These are phyloP conservation scores for Phoma sp. DNA, from an alignment of 2,329 filamentous ascomycete genomes.

Conservation along the genomic window DNA sequence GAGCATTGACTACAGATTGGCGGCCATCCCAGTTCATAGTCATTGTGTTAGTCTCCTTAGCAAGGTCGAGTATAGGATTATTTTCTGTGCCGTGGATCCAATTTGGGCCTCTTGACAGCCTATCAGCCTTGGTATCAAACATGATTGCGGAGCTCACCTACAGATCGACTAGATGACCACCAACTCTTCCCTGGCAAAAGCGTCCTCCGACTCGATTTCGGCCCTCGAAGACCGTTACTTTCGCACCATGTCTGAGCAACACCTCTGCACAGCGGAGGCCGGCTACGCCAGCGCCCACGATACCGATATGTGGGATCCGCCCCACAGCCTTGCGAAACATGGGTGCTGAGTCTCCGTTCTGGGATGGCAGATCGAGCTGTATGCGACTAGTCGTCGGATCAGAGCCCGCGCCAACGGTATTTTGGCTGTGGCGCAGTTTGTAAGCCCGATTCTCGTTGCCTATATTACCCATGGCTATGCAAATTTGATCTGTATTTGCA, in stretches of 20 bases:
- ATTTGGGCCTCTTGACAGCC: constrained; percentile 68
- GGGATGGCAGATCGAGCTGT: constrained; percentile 42
- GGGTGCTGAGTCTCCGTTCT: constrained; percentile 26
- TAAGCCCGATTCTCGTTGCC: constrained; percentile 38
- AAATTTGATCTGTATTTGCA: not conserved
- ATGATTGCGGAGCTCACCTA: constrained; percentile 44
- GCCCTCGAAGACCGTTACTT: constrained; percentile 73
- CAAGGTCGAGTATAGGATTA: constrained; percentile 73
- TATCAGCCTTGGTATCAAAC: not conserved
- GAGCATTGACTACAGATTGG: constrained; percentile 63
- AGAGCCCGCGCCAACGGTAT: constrained; percentile 15
- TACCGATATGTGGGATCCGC: constrained; percentile 61
- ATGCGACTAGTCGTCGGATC: constrained; percentile 28
- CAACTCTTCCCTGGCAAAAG: constrained; percentile 56
- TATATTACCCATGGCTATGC: constrained; percentile 26
- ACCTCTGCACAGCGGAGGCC: constrained; percentile 75
- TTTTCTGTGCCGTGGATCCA: constrained; percentile 78
- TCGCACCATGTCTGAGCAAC: constrained; percentile 67
- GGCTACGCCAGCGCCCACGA: constrained; percentile 74
- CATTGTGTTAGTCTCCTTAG: constrained; percentile 63
- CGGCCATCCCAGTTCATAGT: constrained; percentile 61
- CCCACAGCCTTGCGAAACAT: constrained; percentile 43
- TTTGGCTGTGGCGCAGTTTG: constrained; percentile 30
- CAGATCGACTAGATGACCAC: constrained; percentile 63
- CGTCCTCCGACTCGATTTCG: constrained; percentile 71